Conservation (phyloP, 2,329 filamentous ascomycete genomes). For the Xylaria sp. region DNA sequence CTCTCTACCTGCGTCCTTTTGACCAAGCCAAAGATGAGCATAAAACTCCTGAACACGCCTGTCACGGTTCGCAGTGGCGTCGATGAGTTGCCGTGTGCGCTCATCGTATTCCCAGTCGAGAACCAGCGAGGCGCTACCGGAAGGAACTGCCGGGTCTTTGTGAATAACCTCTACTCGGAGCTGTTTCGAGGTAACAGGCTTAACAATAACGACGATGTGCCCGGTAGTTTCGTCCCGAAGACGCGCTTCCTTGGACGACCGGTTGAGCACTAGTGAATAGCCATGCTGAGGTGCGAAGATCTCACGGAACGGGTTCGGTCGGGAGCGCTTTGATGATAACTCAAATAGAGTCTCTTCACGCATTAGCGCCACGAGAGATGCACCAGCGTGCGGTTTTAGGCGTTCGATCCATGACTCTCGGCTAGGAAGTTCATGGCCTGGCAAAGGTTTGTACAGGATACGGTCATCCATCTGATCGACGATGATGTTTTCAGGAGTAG, state of each 20-base stretch:
- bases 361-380: constrained; percentile 21
- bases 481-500: constrained; percentile 6
- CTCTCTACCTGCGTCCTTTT: background rate
- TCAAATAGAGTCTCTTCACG: constrained; percentile 32
- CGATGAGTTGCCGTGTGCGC: constrained; percentile 26
- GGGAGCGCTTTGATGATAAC: constrained; percentile 23
- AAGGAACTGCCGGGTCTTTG: constrained; percentile 24
- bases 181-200: constrained; percentile 7
- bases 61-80: constrained; percentile 24
- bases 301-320: constrained; percentile 26
- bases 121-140: constrained; percentile 24
- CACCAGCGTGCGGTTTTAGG: constrained; percentile 11
- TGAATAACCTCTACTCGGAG: constrained; percentile 24
- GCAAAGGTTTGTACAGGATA: constrained; percentile 15
- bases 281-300: constrained; percentile 28
- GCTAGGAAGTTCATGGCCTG: constrained; percentile 22
- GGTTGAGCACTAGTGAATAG: constrained; percentile 15
- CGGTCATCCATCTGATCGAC: constrained; percentile 22
- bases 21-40: constrained; percentile 31
- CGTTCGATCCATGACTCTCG: constrained; percentile 24
- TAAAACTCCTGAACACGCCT: constrained; percentile 31
- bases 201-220: constrained; percentile 1
- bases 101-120: constrained; percentile 34
- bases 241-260: background rate
- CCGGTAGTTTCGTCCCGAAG: constrained; percentile 29